Base-by-base conservation (phyloP, 352 stramenopile species). In the Thraustochytrium sp. region DNA sequence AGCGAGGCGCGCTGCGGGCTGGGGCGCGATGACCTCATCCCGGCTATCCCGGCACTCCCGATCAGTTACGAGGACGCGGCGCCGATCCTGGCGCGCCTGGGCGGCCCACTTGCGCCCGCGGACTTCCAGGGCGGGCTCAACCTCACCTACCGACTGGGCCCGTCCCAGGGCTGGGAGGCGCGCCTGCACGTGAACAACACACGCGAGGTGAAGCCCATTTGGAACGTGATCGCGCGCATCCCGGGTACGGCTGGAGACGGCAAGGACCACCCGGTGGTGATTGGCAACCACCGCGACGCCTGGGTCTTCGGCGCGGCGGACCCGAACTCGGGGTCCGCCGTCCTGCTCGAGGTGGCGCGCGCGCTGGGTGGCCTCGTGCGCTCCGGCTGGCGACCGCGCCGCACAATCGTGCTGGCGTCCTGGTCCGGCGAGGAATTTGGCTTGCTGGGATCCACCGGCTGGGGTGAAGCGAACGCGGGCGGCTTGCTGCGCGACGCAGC, bases 231-330 rank as follows among this genome's bases (percentile, higher is more conserved):
- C 29, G 91, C 88, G 37, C 92, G 88, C 21, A 93, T 97, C 76
- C 86, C 91, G 46, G 91, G 90, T 21, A 46, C 59, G 31, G 49
- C 73, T 21, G 85, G 90, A 42, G 87, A 91, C 2, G 91, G 94
- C 11, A 86, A 92, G 64, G 59, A 72, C 59, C 89, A 90, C 31
- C 89, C 96, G 18, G 40, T 96, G n/a, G 88, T 96, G 42, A 92
- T 72, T 72, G 59, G 92, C 44, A 97, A 96, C 85, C 93, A 96
- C 83, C 90, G 93, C 31, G 93, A 97, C 84, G 92, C 92, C 3
- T 97, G 93, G 93, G 91, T 96, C 0, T 95, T 92, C 73, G 92
- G 92, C 13, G 92, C 92, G 0, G 89, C 91, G 23, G 92, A 96
- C 80, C 93, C 93, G 13, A 93, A 93, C 31, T 93, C 88, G 31